These are phyloP conservation scores for Talaromyces albobiverticillius DNA, from an alignment of 2,329 filamentous ascomycete species.

Conservation along the genomic window DNA sequence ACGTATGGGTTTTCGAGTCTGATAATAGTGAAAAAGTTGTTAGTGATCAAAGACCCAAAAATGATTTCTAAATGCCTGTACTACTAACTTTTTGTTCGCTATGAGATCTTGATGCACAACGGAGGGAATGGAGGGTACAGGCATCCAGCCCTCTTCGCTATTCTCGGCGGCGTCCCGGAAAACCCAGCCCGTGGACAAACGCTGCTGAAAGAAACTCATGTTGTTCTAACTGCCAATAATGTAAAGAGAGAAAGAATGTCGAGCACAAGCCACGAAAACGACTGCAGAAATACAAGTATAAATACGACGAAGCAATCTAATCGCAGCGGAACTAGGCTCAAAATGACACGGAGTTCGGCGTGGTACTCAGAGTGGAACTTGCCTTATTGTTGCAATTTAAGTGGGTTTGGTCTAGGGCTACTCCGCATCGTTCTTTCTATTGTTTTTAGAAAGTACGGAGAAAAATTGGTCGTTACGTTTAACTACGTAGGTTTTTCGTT, in stretches of 20 bases:
- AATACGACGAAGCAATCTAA: not conserved
- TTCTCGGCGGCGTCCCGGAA: slow-evolving; percentile 19
- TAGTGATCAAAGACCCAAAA: not conserved
- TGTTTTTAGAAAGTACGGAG: too few relatives aligned
- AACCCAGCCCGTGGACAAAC: slow-evolving; percentile 21
- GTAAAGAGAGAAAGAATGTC: too few relatives aligned
- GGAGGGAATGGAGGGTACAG: slow-evolving; percentile 29
- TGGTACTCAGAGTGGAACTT: too few relatives aligned
- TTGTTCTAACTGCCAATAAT: too few relatives aligned
- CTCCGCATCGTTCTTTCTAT: too few relatives aligned
- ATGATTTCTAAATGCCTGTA: too few relatives aligned
- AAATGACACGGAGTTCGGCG: not conserved
- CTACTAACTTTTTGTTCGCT: slow-evolving; percentile 20
- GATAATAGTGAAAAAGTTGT: too few relatives aligned
- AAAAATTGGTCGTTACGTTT: too few relatives aligned
- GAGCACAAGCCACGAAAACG: too few relatives aligned
- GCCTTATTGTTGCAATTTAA: too few relatives aligned
- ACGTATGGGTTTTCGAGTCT: slow-evolving; percentile 26
- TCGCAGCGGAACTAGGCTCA: not conserved
- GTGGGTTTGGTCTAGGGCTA: too few relatives aligned
- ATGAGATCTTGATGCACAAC: slow-evolving; percentile 30
- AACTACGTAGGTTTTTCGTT: too few relatives aligned
- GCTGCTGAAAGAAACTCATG: slow-evolving; percentile 5
- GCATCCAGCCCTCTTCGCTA: slow-evolving; percentile 25
- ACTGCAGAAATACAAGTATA: not conserved